Base-by-base conservation (phyloP, 164 flowering plant species). In the Aristolochia fimbriata region DNA sequence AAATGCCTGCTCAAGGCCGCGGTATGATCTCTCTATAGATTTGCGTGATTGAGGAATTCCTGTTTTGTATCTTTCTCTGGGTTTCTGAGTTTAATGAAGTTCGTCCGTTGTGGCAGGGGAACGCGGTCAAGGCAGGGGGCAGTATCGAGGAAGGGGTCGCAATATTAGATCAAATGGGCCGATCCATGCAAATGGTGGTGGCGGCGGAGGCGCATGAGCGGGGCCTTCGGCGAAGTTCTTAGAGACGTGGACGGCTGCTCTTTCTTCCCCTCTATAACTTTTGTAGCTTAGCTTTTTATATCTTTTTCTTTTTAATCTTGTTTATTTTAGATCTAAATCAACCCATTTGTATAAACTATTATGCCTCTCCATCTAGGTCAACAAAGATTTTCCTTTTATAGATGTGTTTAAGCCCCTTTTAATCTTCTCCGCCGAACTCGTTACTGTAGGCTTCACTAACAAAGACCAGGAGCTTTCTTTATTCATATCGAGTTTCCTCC, bases 101-200 rank as follows among this genome's bases (percentile, higher is more conserved):
- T 21, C 6, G 14, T 20, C 21, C 14, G 55, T 68, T 73, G n/a
- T n/a, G 80, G 77, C 43, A 37, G 43, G 43, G 9, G 43, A 10
- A 0, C 80, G 75, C 59, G 82, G 76, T 1, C 70, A 75, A 17
- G 82, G 80, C 15, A 56, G 80, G 65, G 75, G 69, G 27, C 58
- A 74, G 61, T 73, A 70, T n/a, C 73, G 73, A 41, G 79, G 79
- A 12, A 68, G 74, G 49, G 74, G 74, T 48, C 65, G 68, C 21
- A 71, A 66, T 46, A 46, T 33, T 56, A 76, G 75, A 67, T 69
- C 73, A 49, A 75, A 73, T 55, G 80, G 69, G 50, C 77, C 65
- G 19, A 66, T 66, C 65, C 65, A 68, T 59, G 63, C 57, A 43
- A 50, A 20, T 41, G 65, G 37, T 27, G 62, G 22, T 17, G 22